Percentiles rank a stretch among this genome's conserved stretches.
These are phyloP conservation scores for Amyloporia xantha DNA, from an alignment of 768 basidiomycete species.

Conservation along the genomic window DNA sequence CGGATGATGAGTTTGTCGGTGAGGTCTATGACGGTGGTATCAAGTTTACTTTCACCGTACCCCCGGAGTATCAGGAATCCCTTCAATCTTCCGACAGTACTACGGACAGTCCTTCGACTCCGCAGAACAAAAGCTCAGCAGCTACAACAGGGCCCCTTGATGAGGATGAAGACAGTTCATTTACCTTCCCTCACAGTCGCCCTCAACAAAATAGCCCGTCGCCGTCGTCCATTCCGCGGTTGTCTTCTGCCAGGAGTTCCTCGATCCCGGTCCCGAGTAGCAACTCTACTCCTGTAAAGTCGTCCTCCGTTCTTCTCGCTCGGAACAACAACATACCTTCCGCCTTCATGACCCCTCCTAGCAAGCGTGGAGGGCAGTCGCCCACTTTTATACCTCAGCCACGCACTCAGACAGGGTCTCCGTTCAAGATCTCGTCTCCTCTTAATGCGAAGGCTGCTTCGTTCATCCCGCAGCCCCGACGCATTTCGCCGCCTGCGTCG, in stretches of 20 bases:
- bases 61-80: conserved; percentile 24
- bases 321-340: conserved; percentile 18
- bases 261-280: conserved; percentile 21
- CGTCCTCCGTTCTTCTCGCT: conserved; percentile 22
- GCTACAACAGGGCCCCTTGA: conserved; percentile 9
- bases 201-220: conserved; percentile 17
- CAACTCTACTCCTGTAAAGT: conserved; percentile 27
- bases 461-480: conserved; percentile 24
- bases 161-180: conserved; percentile 12
- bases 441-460: conserved; percentile 28
- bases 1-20: conserved; percentile 47
- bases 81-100: conserved; percentile 4
- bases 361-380: conserved; percentile 40
- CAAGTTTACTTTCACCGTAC: conserved; percentile 65
- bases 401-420: conserved; percentile 20
- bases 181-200: conserved; percentile 17
- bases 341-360: conserved; percentile 43
- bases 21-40: conserved; percentile 60
- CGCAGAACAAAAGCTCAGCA: conserved; percentile 1
- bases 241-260: conserved; percentile 30
- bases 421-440: conserved; percentile 36
- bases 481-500: conserved; percentile 11
- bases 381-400: conserved; percentile 62
- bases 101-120: conserved; percentile 1
- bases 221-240: conserved; percentile 49